Conservation (phyloP, 495 filamentous ascomycete genomes). For the Sordaria brevicollis region DNA sequence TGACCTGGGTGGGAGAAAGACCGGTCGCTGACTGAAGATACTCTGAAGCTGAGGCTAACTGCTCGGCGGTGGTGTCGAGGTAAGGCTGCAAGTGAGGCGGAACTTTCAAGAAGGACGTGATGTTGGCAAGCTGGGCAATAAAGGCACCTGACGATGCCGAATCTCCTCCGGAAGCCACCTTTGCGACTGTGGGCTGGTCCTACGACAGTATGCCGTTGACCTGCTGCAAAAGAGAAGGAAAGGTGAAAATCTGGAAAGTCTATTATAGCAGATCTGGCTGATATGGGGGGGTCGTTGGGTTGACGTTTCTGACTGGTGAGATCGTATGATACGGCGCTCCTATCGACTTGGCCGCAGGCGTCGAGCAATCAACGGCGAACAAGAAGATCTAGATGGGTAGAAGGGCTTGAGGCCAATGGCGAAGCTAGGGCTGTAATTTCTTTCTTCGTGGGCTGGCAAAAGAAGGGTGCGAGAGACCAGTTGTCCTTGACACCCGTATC, state of each 20-base stretch:
- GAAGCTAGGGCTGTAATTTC: conserved; percentile 4
- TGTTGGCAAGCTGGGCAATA: conserved; percentile 30
- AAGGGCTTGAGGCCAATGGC: conserved; percentile 11
- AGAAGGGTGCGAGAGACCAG: conserved; percentile 3
- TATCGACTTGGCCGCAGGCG: neutral
- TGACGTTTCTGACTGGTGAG: neutral
- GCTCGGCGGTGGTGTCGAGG: conserved; percentile 31
- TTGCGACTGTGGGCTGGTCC: conserved; percentile 32
- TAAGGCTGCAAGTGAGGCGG: conserved; percentile 38
- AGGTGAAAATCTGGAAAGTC: neutral
- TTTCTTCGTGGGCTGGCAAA: conserved; percentile 5
- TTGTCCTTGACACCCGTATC: conserved; percentile 12
- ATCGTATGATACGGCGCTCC: neutral
- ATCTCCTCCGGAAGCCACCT: conserved; percentile 44
- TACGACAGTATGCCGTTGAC: conserved; percentile 29
- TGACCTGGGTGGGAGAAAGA: conserved; percentile 34
- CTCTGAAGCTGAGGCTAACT: conserved; percentile 44
- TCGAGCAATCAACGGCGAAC: neutral
- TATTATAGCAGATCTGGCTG: neutral
- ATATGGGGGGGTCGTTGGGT: neutral
- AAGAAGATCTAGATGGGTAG: neutral
- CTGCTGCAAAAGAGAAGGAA: conserved; percentile 10
- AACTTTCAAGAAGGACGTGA: conserved; percentile 26
- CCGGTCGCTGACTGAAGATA: conserved; percentile 43
- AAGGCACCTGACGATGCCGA: conserved; percentile 43